These are phyloP conservation scores for Eimeria maxima DNA, from an alignment of 169 alveolate genomes.

Conservation along the genomic window DNA sequence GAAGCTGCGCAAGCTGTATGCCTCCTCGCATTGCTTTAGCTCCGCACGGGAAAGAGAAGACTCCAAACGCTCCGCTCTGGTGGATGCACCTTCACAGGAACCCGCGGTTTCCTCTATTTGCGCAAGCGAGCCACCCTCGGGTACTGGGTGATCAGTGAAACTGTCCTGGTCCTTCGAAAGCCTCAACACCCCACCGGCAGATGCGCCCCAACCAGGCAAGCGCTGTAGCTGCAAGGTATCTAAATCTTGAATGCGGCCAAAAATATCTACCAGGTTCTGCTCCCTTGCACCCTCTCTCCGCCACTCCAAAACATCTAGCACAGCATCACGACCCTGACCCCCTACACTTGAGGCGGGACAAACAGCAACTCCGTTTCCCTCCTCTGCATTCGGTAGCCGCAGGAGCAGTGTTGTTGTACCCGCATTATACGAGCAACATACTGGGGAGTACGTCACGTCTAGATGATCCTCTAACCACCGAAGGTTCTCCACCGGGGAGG, in stretches of 20 bases:
- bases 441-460: conserved; percentile 81
- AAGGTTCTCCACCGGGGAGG: conserved; percentile 82
- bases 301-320: conserved; percentile 18
- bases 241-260: conserved; percentile 71
- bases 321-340: conserved; percentile 31
- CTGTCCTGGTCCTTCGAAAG: conserved; percentile 1
- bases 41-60: conserved; percentile 59
- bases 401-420: conserved; percentile 73
- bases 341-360: neutral
- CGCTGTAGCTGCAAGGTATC: conserved; percentile 74
- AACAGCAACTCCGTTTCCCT: neutral
- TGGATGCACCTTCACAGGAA: conserved; percentile 20
- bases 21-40: conserved; percentile 64
- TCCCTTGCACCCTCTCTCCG: conserved; percentile 58
- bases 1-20: conserved; percentile 59
- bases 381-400: conserved; percentile 69
- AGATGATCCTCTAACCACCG: conserved; percentile 78
- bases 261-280: conserved; percentile 68
- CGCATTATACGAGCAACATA: conserved; percentile 79
- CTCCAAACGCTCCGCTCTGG: conserved; percentile 60
- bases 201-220: conserved; percentile 40
- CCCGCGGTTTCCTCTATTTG: conserved; percentile 53
- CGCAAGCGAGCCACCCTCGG: conserved; percentile 25
- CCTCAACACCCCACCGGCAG: neutral
- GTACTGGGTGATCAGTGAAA: neutral